Base-by-base conservation (phyloP, 345 rosid genomes). In the Noccaea caerulescens region DNA sequence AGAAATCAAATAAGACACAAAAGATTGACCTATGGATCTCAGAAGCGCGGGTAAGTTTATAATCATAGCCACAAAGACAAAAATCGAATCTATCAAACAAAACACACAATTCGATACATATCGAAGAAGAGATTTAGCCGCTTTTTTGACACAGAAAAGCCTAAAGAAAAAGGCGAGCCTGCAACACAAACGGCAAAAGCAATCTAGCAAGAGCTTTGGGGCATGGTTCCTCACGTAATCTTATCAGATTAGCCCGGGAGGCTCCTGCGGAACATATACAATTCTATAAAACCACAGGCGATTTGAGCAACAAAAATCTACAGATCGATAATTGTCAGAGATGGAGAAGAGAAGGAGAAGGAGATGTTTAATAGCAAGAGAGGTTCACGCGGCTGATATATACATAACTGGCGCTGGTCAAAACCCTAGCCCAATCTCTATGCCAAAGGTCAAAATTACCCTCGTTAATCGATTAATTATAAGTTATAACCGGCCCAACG, bases 21-120 rank as follows among this genome's bases (percentile, higher is more conserved):
- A 0, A 0, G 33, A 8, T 7, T 0, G 85, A 88, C 8, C 57
- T 41, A 2, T 63, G 6, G 1, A 59, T 76, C 87, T 88, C 88
- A 84, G 86, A 84, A 88, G 87, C 88, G 87, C 90, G 86, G 93
- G 84, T 87, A 87, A 83, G 65, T 53, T 62, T 44, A 6, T 75
- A 83, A 86, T 82, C 92, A 80, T 76, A 2, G 86, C 69, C 23
- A 20, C 23, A 20, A 1, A 20, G 23, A 20, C 23, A 20, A 20
- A 20, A n/a, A n/a, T n/a, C n/a, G n/a, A 27, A 27, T 27, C 30
- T 2, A 27, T 2, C 30, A 27, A 27, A 16, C 7, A 68, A 14
- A 45, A 36, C 5, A 38, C 10, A 0, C 16, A 30, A 11, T 0
- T 0, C 23, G 23, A 20, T 16, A 16, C 18, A 16, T 16, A 32